Base-by-base conservation (phyloP, 2,329 filamentous ascomycete species). In the Trichoderma breve region DNA sequence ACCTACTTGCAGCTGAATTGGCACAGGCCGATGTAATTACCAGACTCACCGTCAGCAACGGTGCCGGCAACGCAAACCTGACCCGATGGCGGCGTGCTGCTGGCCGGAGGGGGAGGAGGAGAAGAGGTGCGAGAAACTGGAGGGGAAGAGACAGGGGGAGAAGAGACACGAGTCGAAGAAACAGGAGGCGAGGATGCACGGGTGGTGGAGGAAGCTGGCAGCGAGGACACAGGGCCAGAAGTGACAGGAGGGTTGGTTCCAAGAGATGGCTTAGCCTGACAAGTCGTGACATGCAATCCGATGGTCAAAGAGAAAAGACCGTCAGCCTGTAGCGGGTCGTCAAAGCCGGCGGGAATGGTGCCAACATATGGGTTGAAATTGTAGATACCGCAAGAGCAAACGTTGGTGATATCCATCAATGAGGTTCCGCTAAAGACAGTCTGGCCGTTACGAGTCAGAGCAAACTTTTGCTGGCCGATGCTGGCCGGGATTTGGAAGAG, bases 291-390 rank as follows among this genome's bases (percentile, higher is more conserved):
- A 24, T 63, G 72, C 18, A 74, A 62, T 1, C 73, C 73, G 15
- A 60, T 66, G 3, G 70, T 73, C 18, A 73, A 30, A 7, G 65
- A 68, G 15, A 66, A 57, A 15, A 74, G 65, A 28, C 73, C 72
- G 14, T 74, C 61, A 2, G 53, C 53, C 30, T 60, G 47, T 0
- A 74, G 70, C 6, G 72, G 72, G 32, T 74, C 75, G 28, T 71
- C 60, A 32, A 73, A 71, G 26, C 78, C 76, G 0, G 77, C 76
- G 6, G 86, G 85, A 5, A 88, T 77, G 1, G 81, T 84, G 12
- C 86, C 86, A 1, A 86, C 85, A 73, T 86, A 88, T 14, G 85
- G 83, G 72, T 89, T 89, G 80, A 85, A 88, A 79, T 88, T 88
- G 80, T 88, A 88, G 61, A 88, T 80, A 3, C 86, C 85, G 71